A percentile compares a stretch with the other conserved stretches of the same genome.
phyloP scores from a whole-genome alignment of 176 grass and related monocot genomes.

The Microstegium vimineum region DNA sequence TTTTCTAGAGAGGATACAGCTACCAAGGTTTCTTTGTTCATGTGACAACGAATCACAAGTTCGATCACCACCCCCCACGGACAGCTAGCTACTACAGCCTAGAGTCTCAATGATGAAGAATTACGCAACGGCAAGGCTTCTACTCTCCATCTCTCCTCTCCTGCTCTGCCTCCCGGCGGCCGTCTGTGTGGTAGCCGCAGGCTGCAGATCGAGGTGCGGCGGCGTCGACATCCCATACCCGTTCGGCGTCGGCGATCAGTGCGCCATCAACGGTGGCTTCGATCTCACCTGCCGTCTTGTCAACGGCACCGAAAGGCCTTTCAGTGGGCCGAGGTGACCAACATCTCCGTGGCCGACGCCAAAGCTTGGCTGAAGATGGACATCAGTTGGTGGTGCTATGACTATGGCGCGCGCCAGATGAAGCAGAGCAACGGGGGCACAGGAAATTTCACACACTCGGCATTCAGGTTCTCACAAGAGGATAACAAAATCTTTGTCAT shows the following conservation, averaged over 20 bases:
- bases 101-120: not conserved
- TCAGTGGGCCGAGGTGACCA: not conserved
- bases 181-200: not conserved
- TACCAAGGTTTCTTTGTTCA: too few relatives aligned
- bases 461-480: not conserved
- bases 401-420: rapidly evolving
- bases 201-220: not conserved
- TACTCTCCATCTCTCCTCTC: not conserved
- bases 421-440: rapidly evolving
- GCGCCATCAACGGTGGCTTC: not conserved
- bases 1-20: too few relatives aligned
- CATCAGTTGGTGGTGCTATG: not conserved
- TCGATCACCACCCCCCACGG: too few relatives aligned
- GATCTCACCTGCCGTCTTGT: not conserved
- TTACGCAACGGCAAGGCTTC: not conserved
- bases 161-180: not conserved
- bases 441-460: not conserved
- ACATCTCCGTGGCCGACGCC: not conserved
- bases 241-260: not conserved
- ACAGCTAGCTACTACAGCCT: too few relatives aligned
- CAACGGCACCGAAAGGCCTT: not conserved
- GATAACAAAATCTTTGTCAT: slow-evolving; percentile 1
- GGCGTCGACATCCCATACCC: slow-evolving; percentile 5
- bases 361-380: not conserved
- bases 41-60: too few relatives aligned